Conservation (phyloP, 2,329 filamentous ascomycete species). For the Hypoxylon sp. region DNA sequence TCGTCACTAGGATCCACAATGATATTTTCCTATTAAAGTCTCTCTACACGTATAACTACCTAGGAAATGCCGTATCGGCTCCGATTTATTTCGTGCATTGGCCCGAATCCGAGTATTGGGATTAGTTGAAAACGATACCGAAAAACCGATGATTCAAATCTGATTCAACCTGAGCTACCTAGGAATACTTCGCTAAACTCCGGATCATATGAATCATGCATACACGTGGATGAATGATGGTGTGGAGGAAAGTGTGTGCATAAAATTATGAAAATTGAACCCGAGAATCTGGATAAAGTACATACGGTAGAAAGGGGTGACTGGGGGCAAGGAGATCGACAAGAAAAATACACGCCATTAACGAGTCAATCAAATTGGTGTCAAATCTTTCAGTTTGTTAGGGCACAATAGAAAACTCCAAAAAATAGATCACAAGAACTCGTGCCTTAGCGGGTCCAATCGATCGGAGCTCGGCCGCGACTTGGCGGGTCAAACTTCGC, state of each 20-base stretch:
- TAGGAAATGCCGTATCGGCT: slow-evolving; percentile 41
- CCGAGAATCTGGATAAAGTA: slow-evolving; percentile 35
- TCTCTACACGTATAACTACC: neutral
- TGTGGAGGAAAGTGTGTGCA: slow-evolving; percentile 12
- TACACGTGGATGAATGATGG: neutral
- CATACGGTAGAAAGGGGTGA: slow-evolving; percentile 5
- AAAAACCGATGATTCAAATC: slow-evolving; percentile 5
- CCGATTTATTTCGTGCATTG: slow-evolving; percentile 37
- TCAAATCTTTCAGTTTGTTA: slow-evolving; percentile 12
- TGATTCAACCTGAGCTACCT: slow-evolving; percentile 1
- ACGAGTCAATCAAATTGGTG: slow-evolving; percentile 17
- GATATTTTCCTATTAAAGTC: slow-evolving; percentile 27
- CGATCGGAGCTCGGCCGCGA: slow-evolving; percentile 39
- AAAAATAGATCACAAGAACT: slow-evolving; percentile 32
- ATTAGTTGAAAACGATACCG: neutral
- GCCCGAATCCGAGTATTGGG: slow-evolving; percentile 25
- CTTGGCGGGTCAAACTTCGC: slow-evolving; percentile 34
- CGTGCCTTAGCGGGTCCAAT: slow-evolving; percentile 21
- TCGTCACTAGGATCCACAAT: slow-evolving; percentile 35
- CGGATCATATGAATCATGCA: slow-evolving; percentile 2
- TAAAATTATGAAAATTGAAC: slow-evolving; percentile 30
- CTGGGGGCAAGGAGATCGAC: slow-evolving; percentile 12
- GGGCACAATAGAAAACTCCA: slow-evolving; percentile 18
- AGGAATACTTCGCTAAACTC: neutral
- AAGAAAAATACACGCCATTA: slow-evolving; percentile 21